phyloP scores from a whole-genome alignment of 164 flowering plant genomes.

The Nymphaea colorata region DNA sequence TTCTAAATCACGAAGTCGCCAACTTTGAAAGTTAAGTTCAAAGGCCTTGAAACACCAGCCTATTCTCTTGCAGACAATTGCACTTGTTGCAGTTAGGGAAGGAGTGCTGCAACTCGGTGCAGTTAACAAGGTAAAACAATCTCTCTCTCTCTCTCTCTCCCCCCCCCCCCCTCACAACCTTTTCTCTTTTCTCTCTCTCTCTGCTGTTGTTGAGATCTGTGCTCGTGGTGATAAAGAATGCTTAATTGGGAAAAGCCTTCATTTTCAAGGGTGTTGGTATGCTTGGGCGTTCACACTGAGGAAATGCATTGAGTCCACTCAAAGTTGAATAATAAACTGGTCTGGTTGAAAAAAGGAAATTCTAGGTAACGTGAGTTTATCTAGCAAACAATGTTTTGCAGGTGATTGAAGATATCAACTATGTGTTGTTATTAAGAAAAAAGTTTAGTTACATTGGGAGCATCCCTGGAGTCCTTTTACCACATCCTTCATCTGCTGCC shows the following conservation, averaged over 20 bases:
- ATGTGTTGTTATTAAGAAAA: constrained; percentile 60
- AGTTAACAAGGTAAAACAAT: constrained; percentile 44
- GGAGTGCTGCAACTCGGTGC: constrained; percentile 92
- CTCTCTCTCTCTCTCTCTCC: constrained; percentile 2
- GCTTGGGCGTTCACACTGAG: neutral
- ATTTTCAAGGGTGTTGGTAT: neutral
- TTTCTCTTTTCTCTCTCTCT: constrained; percentile 29
- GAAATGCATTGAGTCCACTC: neutral
- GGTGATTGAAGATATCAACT: constrained; percentile 85
- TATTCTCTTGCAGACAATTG: constrained; percentile 62
- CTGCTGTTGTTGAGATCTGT: neutral
- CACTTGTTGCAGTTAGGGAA: constrained; percentile 90
- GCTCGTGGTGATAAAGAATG: constrained; percentile 27
- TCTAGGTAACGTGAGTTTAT: neutral
- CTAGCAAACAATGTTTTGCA: constrained; percentile 10
- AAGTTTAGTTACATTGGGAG: constrained; percentile 80
- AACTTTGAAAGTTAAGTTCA: neutral
- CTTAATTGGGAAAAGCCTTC: constrained; percentile 45
- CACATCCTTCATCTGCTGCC: constrained; percentile 81
- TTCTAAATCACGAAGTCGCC: neutral
- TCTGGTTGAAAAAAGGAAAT: neutral
- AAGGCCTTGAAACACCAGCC: neutral
- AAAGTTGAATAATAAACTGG: neutral
- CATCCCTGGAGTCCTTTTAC: constrained; percentile 91
- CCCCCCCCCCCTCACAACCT: constrained; percentile 45